Base-by-base conservation (phyloP, 768 basidiomycete genomes). In the Rhodotorula kratochvilovae region DNA sequence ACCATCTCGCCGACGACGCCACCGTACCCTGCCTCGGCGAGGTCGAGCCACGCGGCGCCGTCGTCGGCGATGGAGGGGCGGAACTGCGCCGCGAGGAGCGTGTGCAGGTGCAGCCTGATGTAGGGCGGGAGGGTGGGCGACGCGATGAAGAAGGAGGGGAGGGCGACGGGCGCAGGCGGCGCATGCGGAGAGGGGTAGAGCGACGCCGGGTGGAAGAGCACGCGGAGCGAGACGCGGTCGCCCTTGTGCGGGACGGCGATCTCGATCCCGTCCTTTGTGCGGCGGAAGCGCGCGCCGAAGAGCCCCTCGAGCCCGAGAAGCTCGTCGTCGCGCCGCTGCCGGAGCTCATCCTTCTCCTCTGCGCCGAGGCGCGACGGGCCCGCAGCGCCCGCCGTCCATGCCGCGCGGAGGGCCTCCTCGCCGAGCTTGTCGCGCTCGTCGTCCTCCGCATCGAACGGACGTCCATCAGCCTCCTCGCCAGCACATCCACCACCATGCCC, bases 71-170 rank as follows among this genome's bases (percentile, higher is more conserved):
- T 17, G 29, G 58, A 59, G 12, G 80, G 80, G 62, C 85, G 81
- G 79, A 89, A 84, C 17, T 84, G 85, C 11, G 79, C 63, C n/a
- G 92, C 82, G 29, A 92, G 81, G 35, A 82, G 82, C 8, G 87
- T 85, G 45, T 91, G 84, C n/a, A 96, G 84, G 77, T 94, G 88
- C 8, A 95, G 85, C 31, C 91, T 87, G 66, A 94, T 82, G 79
- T 95, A 95, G 2, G 91, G 85, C 0, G 93, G 86, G 8, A 89
- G 82, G 2, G 85, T 84, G 1, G 81, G 77, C 1, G 90, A 91
- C 2, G 88, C 85, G 63, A 95, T 78, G 78, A 88, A 95, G 81
- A 93, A 86, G 0, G 90, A 86, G 0, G 88, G 85, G 66, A 86
- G 85, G 31, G 78, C 82, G 16, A 76, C 79, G 77, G 80, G 74